These are phyloP conservation scores for Populus deltoides DNA, from an alignment of 345 rosid species.

Conservation along the genomic window DNA sequence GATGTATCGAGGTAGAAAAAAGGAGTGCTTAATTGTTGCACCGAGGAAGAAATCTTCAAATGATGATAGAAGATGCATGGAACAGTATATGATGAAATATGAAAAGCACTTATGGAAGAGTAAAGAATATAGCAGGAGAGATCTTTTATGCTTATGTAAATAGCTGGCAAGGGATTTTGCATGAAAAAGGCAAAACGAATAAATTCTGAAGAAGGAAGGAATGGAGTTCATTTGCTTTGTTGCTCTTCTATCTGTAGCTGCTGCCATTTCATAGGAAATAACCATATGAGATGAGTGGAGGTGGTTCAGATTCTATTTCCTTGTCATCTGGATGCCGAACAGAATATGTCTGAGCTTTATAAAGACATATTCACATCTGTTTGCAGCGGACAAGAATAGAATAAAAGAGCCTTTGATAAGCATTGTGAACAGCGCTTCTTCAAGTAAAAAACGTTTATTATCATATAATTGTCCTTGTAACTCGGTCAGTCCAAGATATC, in stretches of 20 bases:
- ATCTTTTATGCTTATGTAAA: conserved; percentile 10
- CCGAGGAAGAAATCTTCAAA: neutral
- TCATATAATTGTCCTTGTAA: neutral
- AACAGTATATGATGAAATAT: neutral
- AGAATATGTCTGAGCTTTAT: neutral
- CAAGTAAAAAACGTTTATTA: neutral
- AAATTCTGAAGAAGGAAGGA: conserved; percentile 25
- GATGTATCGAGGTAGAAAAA: neutral
- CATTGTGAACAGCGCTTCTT: neutral
- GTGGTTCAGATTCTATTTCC: neutral
- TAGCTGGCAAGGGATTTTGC: conserved; percentile 1
- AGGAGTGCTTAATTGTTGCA: neutral
- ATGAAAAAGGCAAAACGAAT: conserved; percentile 24
- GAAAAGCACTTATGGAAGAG: neutral
- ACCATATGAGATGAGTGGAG: neutral
- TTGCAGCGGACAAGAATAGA: neutral
- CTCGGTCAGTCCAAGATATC: neutral
- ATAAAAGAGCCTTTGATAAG: neutral
- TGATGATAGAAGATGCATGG: neutral
- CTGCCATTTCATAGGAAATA: neutral
- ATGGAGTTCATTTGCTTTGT: neutral
- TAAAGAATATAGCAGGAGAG: neutral
- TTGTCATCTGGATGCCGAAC: neutral
- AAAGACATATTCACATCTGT: neutral
- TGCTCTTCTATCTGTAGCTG: neutral